Percentiles rank a stretch among this genome's conserved stretches.
phyloP scores from a whole-genome alignment of 257 asterid species.

The Asclepias syriaca region DNA sequence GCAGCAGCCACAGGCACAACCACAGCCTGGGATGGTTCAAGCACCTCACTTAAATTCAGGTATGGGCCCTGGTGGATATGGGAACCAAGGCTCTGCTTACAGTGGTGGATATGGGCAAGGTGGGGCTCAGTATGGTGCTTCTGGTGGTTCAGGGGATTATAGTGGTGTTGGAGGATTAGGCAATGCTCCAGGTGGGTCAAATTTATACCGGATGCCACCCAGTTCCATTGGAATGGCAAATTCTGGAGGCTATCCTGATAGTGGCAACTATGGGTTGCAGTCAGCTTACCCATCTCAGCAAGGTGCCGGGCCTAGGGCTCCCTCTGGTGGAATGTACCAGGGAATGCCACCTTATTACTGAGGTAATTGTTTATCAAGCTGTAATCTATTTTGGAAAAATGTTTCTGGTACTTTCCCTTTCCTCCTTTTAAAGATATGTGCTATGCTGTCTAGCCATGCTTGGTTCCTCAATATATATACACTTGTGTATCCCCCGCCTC shows the following conservation, averaged over 20 bases:
- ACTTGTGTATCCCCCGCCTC: not conserved
- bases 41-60: slow-evolving; percentile 36
- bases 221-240: slow-evolving; percentile 54
- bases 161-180: slow-evolving; percentile 57
- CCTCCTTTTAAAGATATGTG: not conserved
- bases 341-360: slow-evolving; percentile 82
- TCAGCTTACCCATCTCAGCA: slow-evolving; percentile 55
- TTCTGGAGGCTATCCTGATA: slow-evolving; percentile 70
- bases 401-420: not conserved
- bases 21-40: slow-evolving; percentile 60
- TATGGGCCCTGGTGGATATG: slow-evolving; percentile 48
- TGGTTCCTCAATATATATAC: not conserved
- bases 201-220: slow-evolving; percentile 58
- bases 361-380: slow-evolving; percentile 39
- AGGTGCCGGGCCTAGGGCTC: slow-evolving; percentile 63
- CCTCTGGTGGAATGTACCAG: slow-evolving; percentile 62
- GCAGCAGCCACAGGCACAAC: slow-evolving; percentile 51
- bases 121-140: slow-evolving; percentile 35
- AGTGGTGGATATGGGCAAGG: slow-evolving; percentile 39
- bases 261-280: slow-evolving; percentile 53
- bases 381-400: not conserved
- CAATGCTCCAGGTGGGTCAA: slow-evolving; percentile 37
- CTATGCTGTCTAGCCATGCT: not conserved
- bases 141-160: slow-evolving; percentile 45
- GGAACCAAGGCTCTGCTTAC: slow-evolving; percentile 31